Evolutionary conservation across 2,329 filamentous ascomycete species (phyloP), one percentile per base, ranked within the genome.

Genomic region (Fusarium piperis): DNA sequence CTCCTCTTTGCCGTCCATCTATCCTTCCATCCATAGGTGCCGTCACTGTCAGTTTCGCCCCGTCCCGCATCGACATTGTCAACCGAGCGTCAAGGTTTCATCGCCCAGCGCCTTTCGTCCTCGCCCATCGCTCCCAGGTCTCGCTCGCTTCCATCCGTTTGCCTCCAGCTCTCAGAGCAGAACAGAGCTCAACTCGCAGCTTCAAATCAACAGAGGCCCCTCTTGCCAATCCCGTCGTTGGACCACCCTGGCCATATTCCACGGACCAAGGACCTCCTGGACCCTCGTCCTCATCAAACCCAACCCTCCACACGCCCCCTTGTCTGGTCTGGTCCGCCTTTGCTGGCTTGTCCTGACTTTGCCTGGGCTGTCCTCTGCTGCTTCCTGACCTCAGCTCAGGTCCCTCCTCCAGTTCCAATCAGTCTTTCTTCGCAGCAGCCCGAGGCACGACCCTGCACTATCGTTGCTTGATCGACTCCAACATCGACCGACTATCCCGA

Each of bases 221-320:
- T 76, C 74, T 60, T 70, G 64, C 64, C 59, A 75, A 64, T 70
- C 64, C 44, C 65, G 66, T 67, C 65, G 62, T 67, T 65, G 26
- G 64, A 56, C 20, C 32, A 52, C 62, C 74, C 72, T 55, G 70
- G 75, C 63, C 64, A 52, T 72, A 64, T 73, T 64, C 70, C 67
- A 70, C 69, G 46, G 60, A 57, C 60, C 58, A 64, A 64, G 67
- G 59, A 61, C 28, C 33, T 68, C 68, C 68, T 62, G 60, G 71
- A 64, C 64, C 72, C 72, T 75, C 74, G 72, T 66, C 74, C 68
- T 76, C 72, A 73, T 75, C 72, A 76, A 76, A 75, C 72, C 73
- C 64, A 76, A 74, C 72, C 73, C 64, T 76, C 74, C 71, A 75
- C 72, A 66, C 65, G 64, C 73, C 73, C 72, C 73, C 73, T 73